Conservation (phyloP, 176 grass and related monocot species). For the sorghum (Sorghum bicolor) region Sorghum_bicolor_NCBIv3 NC_012872.2:72919501-72920000, state of each 20-base stretch:
- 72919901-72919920: not conserved
- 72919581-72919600: constrained; percentile 47
- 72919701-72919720: not conserved
- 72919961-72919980: not conserved
- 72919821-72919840: not conserved
- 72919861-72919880: not conserved
- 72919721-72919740: too few relatives aligned
- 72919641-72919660: constrained; percentile 28
- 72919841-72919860: too few relatives aligned
- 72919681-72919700: not conserved
- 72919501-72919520: too few relatives aligned
- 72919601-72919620: constrained; percentile 42
- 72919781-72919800: not conserved
- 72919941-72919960: not conserved
- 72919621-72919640: constrained; percentile 33
- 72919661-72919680: constrained; percentile 17
- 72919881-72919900: not conserved
- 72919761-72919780: constrained; percentile 8
- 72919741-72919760: not conserved
- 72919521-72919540: too few relatives aligned
- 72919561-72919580: not conserved
- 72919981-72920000: not conserved
- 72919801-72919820: not conserved
- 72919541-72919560: too few relatives aligned
- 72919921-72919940: not conserved